A percentile compares a stretch with the other conserved stretches of the same genome.
Conservation (phyloP, 768 basidiomycete species). For the Ramaria sp. region DNA sequence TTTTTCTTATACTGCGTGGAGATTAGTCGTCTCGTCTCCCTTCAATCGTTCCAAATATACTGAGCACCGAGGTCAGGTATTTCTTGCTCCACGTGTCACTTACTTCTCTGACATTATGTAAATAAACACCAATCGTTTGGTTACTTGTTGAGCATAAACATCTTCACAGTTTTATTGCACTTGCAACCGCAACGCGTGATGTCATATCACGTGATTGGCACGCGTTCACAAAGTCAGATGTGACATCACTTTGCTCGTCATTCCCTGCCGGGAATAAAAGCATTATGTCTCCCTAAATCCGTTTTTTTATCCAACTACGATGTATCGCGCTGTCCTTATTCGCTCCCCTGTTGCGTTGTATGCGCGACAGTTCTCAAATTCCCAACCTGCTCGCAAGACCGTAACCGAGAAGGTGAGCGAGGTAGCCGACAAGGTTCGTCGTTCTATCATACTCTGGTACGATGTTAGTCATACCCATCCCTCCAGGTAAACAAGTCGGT, state of each 20-base stretch:
- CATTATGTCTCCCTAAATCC: neutral
- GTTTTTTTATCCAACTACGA: conserved; percentile 5
- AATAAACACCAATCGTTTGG: neutral
- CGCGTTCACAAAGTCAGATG: neutral
- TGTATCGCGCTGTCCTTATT: conserved; percentile 18
- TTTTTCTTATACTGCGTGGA: too few relatives aligned
- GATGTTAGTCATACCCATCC: neutral
- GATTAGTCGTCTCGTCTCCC: too few relatives aligned
- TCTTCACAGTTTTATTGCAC: too few relatives aligned
- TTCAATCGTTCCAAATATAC: too few relatives aligned
- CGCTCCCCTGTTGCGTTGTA: conserved; percentile 13
- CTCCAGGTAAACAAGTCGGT: conserved; percentile 29
- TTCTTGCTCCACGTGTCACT: too few relatives aligned
- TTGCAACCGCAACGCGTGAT: neutral
- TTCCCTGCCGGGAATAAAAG: neutral
- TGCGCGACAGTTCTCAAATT: conserved; percentile 20
- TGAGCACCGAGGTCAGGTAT: too few relatives aligned
- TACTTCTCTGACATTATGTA: too few relatives aligned
- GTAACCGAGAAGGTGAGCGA: conserved; percentile 30
- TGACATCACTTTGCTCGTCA: conserved; percentile 8
- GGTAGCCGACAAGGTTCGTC: conserved; percentile 25
- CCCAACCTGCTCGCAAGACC: conserved; percentile 22
- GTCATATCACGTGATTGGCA: neutral
- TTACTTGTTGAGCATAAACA: too few relatives aligned
- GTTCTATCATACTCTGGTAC: neutral